phyloP scores from a whole-genome alignment of 208 protist species.

The Crithidia brevicula region DNA sequence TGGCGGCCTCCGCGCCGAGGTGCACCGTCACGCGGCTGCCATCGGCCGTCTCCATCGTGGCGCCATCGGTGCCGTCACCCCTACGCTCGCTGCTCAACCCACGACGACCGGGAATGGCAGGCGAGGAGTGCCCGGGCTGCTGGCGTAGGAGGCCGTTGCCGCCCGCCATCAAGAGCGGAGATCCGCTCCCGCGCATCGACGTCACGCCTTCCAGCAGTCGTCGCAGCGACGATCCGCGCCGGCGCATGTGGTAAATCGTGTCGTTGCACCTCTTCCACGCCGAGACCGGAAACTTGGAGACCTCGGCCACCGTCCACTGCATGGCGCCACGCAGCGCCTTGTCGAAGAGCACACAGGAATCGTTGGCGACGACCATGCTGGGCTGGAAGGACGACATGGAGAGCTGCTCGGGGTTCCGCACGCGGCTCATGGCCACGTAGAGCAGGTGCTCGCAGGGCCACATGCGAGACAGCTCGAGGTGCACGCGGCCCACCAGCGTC shows the following conservation, averaged over 20 bases:
- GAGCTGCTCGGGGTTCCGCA: constrained; percentile 90
- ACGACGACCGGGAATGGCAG: background rate
- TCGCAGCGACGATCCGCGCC: constrained; percentile 66
- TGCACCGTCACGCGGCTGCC: constrained; percentile 13
- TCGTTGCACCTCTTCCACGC: constrained; percentile 90
- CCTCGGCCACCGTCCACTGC: constrained; percentile 40
- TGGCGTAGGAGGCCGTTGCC: background rate
- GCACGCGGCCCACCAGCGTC: constrained; percentile 83
- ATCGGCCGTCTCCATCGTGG: background rate
- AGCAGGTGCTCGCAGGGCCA: constrained; percentile 90
- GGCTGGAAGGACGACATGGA: constrained; percentile 77
- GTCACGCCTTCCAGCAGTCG: constrained; percentile 53
- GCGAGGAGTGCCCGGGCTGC: no score
- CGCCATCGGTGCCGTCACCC: no score
- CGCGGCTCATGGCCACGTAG: constrained; percentile 91
- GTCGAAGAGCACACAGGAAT: constrained; percentile 79
- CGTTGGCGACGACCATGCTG: constrained; percentile 83
- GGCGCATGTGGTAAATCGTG: constrained; percentile 83
- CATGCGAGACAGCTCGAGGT: constrained; percentile 89
- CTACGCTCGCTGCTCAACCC: constrained; percentile 5
- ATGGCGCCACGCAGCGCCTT: constrained; percentile 40
- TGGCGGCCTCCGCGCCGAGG: no score
- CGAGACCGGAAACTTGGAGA: constrained; percentile 65
- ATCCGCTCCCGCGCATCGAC: constrained; percentile 18
- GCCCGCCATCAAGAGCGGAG: constrained; percentile 16